Conservation (phyloP, 805 yeast species). For the Saturnispora halmiae region DNA sequence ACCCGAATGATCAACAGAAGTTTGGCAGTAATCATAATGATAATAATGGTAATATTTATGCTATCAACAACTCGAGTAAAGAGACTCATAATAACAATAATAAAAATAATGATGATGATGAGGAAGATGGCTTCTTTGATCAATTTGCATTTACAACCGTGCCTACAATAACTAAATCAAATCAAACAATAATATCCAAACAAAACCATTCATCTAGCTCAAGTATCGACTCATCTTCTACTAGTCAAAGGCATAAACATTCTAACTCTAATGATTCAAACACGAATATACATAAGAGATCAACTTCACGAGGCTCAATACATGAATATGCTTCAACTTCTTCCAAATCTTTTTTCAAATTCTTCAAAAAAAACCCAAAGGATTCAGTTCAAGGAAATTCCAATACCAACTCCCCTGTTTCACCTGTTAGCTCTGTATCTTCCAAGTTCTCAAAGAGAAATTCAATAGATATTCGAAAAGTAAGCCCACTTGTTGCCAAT, state of each 20-base stretch:
- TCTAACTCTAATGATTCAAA: constrained; percentile 39
- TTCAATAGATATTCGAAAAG: background rate
- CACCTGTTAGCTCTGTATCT: constrained; percentile 4
- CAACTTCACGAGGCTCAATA: constrained; percentile 24
- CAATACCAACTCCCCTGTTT: constrained; percentile 2
- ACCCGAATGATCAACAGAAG: too few species aligned
- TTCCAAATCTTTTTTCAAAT: constrained; percentile 25
- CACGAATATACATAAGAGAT: constrained; percentile 17
- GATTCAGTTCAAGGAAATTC: background rate
- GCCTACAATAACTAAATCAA: constrained; percentile 3
- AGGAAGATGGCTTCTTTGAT: constrained; percentile 13
- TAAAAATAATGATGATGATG: constrained; percentile 4
- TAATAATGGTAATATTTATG: background rate
- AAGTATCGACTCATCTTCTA: constrained; percentile 3
- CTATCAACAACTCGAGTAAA: background rate
- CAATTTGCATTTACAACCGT: constrained; percentile 11
- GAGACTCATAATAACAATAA: too few species aligned
- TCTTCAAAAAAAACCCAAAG: constrained; percentile 21
- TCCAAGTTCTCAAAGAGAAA: constrained; percentile 6
- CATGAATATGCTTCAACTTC: constrained; percentile 22
- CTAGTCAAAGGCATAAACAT: constrained; percentile 4
- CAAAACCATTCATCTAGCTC: constrained; percentile 4
- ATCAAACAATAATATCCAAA: background rate
- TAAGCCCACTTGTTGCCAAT: constrained; percentile 1
- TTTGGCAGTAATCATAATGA: too few species aligned